Percentiles rank a stretch among this genome's conserved stretches.
Evolutionary conservation across 2,329 filamentous ascomycete species (phyloP).

Genomic region (Fusarium scirpi): DNA sequence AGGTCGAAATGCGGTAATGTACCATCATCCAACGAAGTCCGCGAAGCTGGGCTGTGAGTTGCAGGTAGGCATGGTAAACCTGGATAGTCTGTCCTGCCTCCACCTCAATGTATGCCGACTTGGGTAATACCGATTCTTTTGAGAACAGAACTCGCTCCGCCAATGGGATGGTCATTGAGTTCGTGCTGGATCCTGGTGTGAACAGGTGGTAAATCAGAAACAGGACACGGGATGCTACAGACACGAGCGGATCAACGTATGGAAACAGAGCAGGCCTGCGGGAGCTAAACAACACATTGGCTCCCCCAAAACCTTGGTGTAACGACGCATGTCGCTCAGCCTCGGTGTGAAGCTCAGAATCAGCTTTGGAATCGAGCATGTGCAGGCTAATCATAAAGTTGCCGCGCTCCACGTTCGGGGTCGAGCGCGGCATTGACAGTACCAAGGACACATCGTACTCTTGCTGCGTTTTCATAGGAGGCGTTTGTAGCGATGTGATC

Average conservation of each 20-base stretch:
- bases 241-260: slow-evolving; percentile 79
- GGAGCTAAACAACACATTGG: slow-evolving; percentile 68
- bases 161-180: slow-evolving; percentile 74
- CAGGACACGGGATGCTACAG: slow-evolving; percentile 69
- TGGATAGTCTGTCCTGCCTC: slow-evolving; percentile 78
- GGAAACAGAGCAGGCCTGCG: slow-evolving; percentile 83
- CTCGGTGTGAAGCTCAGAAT: slow-evolving; percentile 39
- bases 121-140: slow-evolving; percentile 55
- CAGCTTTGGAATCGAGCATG: slow-evolving; percentile 65
- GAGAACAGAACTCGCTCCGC: slow-evolving; percentile 78
- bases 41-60: slow-evolving; percentile 78
- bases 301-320: slow-evolving; percentile 53
- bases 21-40: slow-evolving; percentile 91
- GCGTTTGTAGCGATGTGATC: slow-evolving; percentile 58
- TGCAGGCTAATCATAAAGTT: slow-evolving; percentile 95
- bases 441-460: slow-evolving; percentile 85
- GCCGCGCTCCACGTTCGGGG: slow-evolving; percentile 78
- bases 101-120: slow-evolving; percentile 70
- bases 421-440: slow-evolving; percentile 82
- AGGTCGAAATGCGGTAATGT: slow-evolving; percentile 78
- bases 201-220: slow-evolving; percentile 78
- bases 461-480: slow-evolving; percentile 75
- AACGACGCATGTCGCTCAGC: slow-evolving; percentile 48
- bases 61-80: slow-evolving; percentile 77
- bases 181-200: slow-evolving; percentile 72